Evolutionary conservation across 306 rosid genomes (phyloP).

Genomic region (Corylus avellana): DNA sequence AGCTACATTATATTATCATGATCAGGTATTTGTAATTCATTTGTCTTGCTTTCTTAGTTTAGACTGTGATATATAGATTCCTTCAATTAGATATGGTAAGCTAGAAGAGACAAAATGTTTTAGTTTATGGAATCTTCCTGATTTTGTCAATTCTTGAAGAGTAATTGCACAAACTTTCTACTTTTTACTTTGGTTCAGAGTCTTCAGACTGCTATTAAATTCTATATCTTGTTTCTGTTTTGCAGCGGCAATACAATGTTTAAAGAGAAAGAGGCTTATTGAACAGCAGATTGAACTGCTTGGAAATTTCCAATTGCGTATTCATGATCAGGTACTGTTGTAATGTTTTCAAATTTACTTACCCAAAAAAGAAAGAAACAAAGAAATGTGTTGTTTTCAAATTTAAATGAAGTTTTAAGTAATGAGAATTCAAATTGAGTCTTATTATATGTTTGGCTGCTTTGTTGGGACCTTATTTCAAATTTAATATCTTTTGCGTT

Average conservation of each 20-base stretch:
- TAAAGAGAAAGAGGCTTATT: slow-evolving; percentile 87
- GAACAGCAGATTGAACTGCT: slow-evolving; percentile 97
- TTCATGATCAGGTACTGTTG: slow-evolving; percentile 85
- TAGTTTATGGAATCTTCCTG: background rate
- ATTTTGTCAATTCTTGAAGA: background rate
- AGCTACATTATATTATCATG: background rate
- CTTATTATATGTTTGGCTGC: background rate
- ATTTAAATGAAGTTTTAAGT: background rate
- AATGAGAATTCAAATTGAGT: background rate
- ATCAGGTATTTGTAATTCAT: background rate
- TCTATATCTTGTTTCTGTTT: background rate
- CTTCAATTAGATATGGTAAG: background rate
- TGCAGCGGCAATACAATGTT: slow-evolving; percentile 94
- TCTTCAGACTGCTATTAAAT: background rate
- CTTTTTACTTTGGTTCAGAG: background rate
- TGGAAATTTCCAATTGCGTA: slow-evolving; percentile 95
- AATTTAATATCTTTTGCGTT: background rate
- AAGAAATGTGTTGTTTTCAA: background rate
- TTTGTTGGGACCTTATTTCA: background rate
- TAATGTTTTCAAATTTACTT: slow-evolving; percentile 4
- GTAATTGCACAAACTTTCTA: background rate
- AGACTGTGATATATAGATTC: background rate
- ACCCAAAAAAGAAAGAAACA: background rate
- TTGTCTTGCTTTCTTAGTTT: background rate
- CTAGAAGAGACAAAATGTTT: background rate